A percentile compares a stretch with the other conserved stretches of the same genome.
These are phyloP conservation scores for Lachnum nothofagi DNA, from an alignment of 2,329 filamentous ascomycete species.

Conservation along the genomic window DNA sequence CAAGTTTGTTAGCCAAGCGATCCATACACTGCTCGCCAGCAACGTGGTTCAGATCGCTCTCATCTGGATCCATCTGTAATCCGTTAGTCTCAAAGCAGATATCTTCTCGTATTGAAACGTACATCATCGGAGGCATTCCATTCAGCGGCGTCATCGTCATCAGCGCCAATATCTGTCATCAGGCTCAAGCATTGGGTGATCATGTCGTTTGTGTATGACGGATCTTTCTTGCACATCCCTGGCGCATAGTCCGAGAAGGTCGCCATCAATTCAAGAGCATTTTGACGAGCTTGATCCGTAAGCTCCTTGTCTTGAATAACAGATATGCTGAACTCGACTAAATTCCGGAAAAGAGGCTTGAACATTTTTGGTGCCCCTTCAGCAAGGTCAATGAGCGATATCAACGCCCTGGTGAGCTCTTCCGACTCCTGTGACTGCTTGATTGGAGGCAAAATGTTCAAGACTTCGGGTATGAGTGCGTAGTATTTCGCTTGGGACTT, in stretches of 20 bases:
- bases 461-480: slow-evolving; percentile 77
- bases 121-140: slow-evolving; percentile 92
- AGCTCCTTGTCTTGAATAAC: slow-evolving; percentile 96
- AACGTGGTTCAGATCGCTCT: slow-evolving; percentile 95
- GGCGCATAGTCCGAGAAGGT: slow-evolving; percentile 95
- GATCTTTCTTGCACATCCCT: slow-evolving; percentile 89
- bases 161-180: slow-evolving; percentile 93
- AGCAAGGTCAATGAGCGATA: slow-evolving; percentile 88
- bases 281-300: slow-evolving; percentile 83
- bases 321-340: slow-evolving; percentile 87
- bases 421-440: slow-evolving; percentile 89
- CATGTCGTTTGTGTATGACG: slow-evolving; percentile 91
- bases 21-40: slow-evolving; percentile 99
- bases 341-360: slow-evolving; percentile 83
- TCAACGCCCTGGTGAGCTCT: slow-evolving; percentile 80
- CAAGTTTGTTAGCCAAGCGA: slow-evolving; percentile 91
- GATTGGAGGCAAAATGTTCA: slow-evolving; percentile 90
- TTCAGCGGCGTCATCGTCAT: slow-evolving; percentile 90
- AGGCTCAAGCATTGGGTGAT: slow-evolving; percentile 95
- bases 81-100: slow-evolving; percentile 26
- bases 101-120: slow-evolving; percentile 36
- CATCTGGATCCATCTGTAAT: slow-evolving; percentile 76
- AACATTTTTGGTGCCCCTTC: slow-evolving; percentile 98
- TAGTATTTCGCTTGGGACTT: slow-evolving; percentile 88
- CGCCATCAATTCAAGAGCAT: slow-evolving; percentile 93